Conservation (phyloP, 2,329 filamentous ascomycete genomes). For the Sclerotinia minor region DNA sequence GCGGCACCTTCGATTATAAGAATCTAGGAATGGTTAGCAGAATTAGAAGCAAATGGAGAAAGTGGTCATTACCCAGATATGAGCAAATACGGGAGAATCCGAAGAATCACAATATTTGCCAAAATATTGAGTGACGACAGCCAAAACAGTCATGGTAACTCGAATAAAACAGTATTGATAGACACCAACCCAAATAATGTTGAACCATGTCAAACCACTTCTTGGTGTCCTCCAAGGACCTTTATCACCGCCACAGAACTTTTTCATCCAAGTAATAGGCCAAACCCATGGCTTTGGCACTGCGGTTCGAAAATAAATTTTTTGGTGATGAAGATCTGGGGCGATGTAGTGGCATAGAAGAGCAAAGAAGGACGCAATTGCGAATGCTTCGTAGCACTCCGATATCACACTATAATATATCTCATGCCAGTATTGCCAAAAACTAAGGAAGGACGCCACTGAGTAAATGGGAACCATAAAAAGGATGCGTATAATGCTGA, state of each 20-base stretch:
- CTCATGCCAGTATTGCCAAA: slow-evolving; percentile 72
- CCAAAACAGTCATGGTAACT: slow-evolving; percentile 75
- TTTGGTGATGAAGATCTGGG: slow-evolving; percentile 75
- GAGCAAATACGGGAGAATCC: slow-evolving; percentile 74
- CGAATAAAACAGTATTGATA: slow-evolving; percentile 87
- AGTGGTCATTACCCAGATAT: slow-evolving; percentile 68
- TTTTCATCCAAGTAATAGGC: slow-evolving; percentile 69
- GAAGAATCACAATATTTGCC: slow-evolving; percentile 77
- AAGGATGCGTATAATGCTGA: slow-evolving; percentile 80
- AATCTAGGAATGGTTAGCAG: slow-evolving; percentile 47
- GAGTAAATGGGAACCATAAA: slow-evolving; percentile 86
- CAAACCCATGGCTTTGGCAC: slow-evolving; percentile 70
- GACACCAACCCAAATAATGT: slow-evolving; percentile 77
- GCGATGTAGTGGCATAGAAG: slow-evolving; percentile 79
- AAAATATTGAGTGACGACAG: slow-evolving; percentile 69
- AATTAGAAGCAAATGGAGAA: not conserved
- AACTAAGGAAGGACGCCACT: slow-evolving; percentile 70
- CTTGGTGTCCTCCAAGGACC: slow-evolving; percentile 72
- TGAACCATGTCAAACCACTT: slow-evolving; percentile 88
- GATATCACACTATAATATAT: slow-evolving; percentile 80
- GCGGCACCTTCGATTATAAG: slow-evolving; percentile 68
- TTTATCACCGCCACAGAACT: slow-evolving; percentile 67
- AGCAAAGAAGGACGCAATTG: slow-evolving; percentile 83
- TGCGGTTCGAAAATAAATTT: slow-evolving; percentile 74
- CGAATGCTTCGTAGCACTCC: slow-evolving; percentile 87